These are phyloP conservation scores for Amanita exitialis DNA, from an alignment of 768 basidiomycete genomes.

Conservation along the genomic window DNA sequence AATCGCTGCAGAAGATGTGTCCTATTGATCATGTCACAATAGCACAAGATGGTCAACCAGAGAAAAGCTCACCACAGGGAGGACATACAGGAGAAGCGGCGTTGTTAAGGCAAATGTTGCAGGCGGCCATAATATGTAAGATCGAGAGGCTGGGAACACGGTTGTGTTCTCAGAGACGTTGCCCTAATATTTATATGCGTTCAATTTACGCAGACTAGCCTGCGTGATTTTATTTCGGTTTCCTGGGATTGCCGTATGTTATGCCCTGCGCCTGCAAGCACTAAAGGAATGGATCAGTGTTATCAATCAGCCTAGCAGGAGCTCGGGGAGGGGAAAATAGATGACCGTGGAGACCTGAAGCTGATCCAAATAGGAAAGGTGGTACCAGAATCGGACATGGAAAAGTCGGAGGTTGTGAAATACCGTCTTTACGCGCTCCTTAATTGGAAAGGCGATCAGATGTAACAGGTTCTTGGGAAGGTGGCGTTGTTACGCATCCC, in stretches of 20 bases:
- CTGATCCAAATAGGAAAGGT: conserved; percentile 6
- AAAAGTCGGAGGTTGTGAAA: conserved; percentile 1
- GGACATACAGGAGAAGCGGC: conserved; percentile 46
- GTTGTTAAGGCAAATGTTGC: conserved; percentile 51
- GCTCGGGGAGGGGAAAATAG: conserved; percentile 1
- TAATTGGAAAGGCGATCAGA: not conserved
- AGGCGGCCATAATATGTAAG: conserved; percentile 30
- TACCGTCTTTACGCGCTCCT: not conserved
- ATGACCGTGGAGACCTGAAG: conserved; percentile 2
- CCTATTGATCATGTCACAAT: conserved; percentile 20
- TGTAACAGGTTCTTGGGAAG: not conserved
- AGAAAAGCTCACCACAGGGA: conserved; percentile 46
- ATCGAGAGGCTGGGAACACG: not conserved
- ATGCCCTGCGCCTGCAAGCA: not conserved
- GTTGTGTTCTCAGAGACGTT: not conserved
- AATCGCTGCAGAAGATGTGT: conserved; percentile 56
- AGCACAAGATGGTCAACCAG: not conserved
- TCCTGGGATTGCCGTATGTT: not conserved
- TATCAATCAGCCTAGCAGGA: not conserved
- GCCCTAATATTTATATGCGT: not conserved
- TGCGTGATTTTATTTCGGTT: not conserved
- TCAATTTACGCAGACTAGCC: not conserved
- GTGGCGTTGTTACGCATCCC: not conserved
- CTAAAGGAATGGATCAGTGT: not conserved
- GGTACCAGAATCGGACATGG: not conserved